phyloP scores from a whole-genome alignment of 148 eudicot genomes.

The Polygonum maritimum region DNA sequence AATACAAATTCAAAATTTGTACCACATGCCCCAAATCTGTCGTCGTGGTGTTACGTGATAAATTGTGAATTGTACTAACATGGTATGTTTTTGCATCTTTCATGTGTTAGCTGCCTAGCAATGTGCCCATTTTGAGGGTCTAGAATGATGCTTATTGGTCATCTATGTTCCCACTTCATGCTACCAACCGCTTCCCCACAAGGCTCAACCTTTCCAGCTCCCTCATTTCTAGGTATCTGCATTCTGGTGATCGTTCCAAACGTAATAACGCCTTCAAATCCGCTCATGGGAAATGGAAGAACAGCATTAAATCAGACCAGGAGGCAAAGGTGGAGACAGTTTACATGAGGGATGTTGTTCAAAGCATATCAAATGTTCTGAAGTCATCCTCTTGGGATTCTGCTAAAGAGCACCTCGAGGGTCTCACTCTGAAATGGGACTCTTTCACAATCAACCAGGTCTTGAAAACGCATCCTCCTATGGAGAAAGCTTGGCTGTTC shows the following conservation, averaged over 20 bases:
- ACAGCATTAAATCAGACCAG: constrained; percentile 15
- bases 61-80: not conserved
- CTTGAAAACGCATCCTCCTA: constrained; percentile 80
- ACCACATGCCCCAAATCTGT: not conserved
- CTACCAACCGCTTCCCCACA: constrained; percentile 10
- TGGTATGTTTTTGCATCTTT: not conserved
- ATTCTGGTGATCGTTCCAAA: constrained; percentile 15
- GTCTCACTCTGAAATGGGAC: constrained; percentile 57
- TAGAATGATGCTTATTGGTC: constrained; percentile 9
- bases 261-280: constrained; percentile 15
- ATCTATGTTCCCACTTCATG: constrained; percentile 28
- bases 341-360: constrained; percentile 39
- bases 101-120: constrained; percentile 9
- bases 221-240: constrained; percentile 11
- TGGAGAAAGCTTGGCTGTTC: constrained; percentile 87
- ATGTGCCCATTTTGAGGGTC: not conserved
- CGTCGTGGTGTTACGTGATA: not conserved
- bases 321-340: constrained; percentile 29
- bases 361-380: constrained; percentile 45
- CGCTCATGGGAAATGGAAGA: constrained; percentile 14
- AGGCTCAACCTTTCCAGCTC: not conserved
- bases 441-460: constrained; percentile 76
- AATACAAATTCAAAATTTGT: too few species aligned
- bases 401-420: constrained; percentile 47
- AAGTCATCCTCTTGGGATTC: constrained; percentile 63